Percentiles rank a stretch among this genome's conserved stretches.
phyloP scores from a whole-genome alignment of 2,329 filamentous ascomycete species.

The Trichoderma guizhouense region DNA sequence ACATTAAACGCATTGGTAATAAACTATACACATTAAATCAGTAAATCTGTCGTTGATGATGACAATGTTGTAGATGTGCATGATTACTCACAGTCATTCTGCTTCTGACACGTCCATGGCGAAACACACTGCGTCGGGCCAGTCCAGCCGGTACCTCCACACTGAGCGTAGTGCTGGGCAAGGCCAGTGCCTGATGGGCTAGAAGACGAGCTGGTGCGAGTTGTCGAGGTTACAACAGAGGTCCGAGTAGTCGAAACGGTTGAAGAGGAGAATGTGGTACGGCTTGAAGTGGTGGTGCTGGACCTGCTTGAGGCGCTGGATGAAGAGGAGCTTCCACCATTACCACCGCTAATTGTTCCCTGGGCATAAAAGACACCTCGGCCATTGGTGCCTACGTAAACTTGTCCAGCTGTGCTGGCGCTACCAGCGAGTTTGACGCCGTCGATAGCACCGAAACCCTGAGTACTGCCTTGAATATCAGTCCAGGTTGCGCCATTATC shows the following conservation, averaged over 20 bases:
- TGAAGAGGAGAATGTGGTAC: neutral
- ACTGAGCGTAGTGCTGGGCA: conserved; percentile 6
- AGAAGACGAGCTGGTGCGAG: neutral
- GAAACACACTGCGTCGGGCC: conserved; percentile 6
- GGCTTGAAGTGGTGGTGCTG: neutral
- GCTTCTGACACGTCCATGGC: neutral
- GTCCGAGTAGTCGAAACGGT: neutral
- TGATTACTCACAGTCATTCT: conserved; percentile 5
- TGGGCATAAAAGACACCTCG: conserved; percentile 6
- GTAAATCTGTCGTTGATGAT: neutral
- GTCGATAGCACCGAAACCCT: conserved; percentile 9
- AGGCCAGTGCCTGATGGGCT: neutral
- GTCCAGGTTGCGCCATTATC: conserved; percentile 9
- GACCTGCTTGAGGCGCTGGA: neutral
- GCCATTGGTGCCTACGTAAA: conserved; percentile 6
- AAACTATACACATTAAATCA: neutral
- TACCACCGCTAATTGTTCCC: conserved; percentile 1
- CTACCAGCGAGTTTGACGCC: neutral
- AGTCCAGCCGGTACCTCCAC: conserved; percentile 3
- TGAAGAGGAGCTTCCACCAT: neutral
- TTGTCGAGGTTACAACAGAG: neutral
- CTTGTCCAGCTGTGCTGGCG: neutral
- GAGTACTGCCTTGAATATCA: conserved; percentile 1
- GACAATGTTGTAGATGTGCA: neutral
- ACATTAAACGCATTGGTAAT: conserved; percentile 8